phyloP scores from a whole-genome alignment of 192 early-diverging fungal genomes.

The Coemansia sp. region DNA sequence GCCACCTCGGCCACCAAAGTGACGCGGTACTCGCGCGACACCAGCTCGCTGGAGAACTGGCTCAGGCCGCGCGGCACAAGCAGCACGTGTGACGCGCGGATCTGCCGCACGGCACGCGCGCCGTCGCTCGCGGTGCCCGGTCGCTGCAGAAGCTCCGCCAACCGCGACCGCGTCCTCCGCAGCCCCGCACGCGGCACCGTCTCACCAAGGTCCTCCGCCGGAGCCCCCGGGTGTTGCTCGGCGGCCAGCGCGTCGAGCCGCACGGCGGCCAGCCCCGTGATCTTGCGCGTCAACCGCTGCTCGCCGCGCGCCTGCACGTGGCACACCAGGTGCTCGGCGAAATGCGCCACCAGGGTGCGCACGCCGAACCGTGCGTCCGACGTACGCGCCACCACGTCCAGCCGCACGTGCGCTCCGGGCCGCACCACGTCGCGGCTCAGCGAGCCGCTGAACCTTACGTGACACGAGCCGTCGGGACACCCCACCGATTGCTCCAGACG shows the following conservation, averaged over 20 bases:
- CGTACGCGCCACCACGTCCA: constrained; percentile 33
- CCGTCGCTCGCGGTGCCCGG: constrained; percentile 2
- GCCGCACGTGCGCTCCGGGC: constrained; percentile 34
- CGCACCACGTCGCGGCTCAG: constrained; percentile 40
- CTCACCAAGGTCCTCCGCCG: not conserved
- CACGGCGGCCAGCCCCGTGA: constrained; percentile 24
- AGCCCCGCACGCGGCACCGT: constrained; percentile 14
- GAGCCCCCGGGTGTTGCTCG: not conserved
- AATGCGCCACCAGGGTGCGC: constrained; percentile 32
- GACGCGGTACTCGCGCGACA: constrained; percentile 51
- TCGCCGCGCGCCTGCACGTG: constrained; percentile 45
- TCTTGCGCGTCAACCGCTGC: constrained; percentile 41
- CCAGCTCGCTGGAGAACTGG: constrained; percentile 44
- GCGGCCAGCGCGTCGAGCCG: constrained; percentile 27
- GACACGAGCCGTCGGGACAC: constrained; percentile 48
- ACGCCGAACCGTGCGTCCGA: constrained; percentile 45
- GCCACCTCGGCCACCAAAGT: constrained; percentile 46
- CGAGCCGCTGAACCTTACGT: constrained; percentile 38
- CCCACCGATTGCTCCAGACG: constrained; percentile 48
- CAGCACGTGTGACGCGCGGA: constrained; percentile 35
- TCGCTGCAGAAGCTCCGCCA: constrained; percentile 28
- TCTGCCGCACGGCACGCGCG: constrained; percentile 30
- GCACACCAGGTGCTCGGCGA: constrained; percentile 46
- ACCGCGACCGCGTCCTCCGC: constrained; percentile 32
- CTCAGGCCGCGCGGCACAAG: constrained; percentile 42